Evolutionary conservation across 441 rosid species (phyloP), one percentile per base, ranked within the genome.

Genomic region (Theobroma grandiflorum): DNA sequence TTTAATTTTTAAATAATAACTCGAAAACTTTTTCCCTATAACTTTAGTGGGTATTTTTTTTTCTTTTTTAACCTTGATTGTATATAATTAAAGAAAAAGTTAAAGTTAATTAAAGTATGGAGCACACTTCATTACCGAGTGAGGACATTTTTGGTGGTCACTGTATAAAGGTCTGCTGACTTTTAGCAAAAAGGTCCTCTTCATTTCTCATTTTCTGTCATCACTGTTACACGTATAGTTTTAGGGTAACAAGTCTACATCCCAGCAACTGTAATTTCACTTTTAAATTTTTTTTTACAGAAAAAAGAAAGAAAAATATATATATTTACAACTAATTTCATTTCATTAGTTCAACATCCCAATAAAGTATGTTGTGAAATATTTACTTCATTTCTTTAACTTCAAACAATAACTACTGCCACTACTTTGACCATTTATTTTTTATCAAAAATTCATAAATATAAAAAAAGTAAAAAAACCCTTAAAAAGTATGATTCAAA

Each of bases 161-260:
- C 40, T 31, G 40, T 62, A 62, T 26, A 58, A 55, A 22, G 66
- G 66, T 61, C 4, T 1, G 38, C 66, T 11, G 38, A 26, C 66
- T 31, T 31, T 31, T 31, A 61, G 42, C 42, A 33, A 63, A 80
- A 37, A 59, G 33, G 72, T 66, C 72, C 74, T 22, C 59, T 7
- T 69, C 35, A 69, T 69, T 26, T 61, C 1, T 3, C 18, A 69
- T 69, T 26, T 61, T 3, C 8, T 22, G 74, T 45, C 72, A 58
- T 59, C 14, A 71, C 42, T 65, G 83, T 22, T 26, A 65, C 43
- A 71, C 37, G n/a, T 55, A 68, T 76, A 53, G 8, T 47, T 68
- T 73, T 68, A 70, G 81, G 81, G 45, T 80, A 80, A 77, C 66
- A 58, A 26, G 85, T 82, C 80, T 52, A 37, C 16, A 65, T 85